Base-by-base conservation (phyloP, 2,329 filamentous ascomycete genomes). In the Colletotrichum liriopes region DNA sequence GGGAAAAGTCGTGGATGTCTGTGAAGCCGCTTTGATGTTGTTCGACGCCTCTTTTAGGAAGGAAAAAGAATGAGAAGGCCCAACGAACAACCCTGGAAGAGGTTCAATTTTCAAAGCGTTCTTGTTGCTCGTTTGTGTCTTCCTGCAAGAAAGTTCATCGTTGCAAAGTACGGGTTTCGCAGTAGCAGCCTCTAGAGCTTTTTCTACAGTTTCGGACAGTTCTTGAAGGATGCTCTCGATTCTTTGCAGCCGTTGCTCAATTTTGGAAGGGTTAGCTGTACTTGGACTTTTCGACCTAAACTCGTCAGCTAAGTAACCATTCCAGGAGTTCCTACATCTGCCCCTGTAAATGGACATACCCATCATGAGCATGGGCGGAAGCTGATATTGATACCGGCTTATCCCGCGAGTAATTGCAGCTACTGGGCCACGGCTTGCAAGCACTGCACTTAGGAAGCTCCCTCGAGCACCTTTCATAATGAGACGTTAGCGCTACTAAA, bases 361-460 rank as follows among this genome's bases (percentile, higher is more conserved):
- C 8, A 20, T n/a, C 32, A 37, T 35, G 8, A 11, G 35, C 20
- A 7, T 49, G 20, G 2, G 20, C 23, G 32, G 12, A 20, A 5
- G 7, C 5, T 26, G 43, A 18, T 14, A 20, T 49, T 2, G 37
- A 6, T 12, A 3, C 8, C 7, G 49, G 23, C 23, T 55, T 68
- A n/a, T 68, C 65, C 18, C 65, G 59, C 11, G 59, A 55, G 29
- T 68, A 68, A 20, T 62, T 20, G 39, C 65, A 68, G 26, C 14
- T 35, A 18, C 65, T 32, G 6, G 65, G 51, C 65, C 65, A 68
- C 35, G 65, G 65, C 20, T 63, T 51, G 49, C 59, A 68, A 12
- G 65, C 65, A 23, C 65, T 49, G 37, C 65, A 68, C 32, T 68
- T 68, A n/a, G 65, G 65, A 12, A 64, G 32, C n/a, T 68, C 65